Evolutionary conservation across 352 stramenopile genomes (phyloP).

Genomic region (Phytopythium chamaehyphon): DNA sequence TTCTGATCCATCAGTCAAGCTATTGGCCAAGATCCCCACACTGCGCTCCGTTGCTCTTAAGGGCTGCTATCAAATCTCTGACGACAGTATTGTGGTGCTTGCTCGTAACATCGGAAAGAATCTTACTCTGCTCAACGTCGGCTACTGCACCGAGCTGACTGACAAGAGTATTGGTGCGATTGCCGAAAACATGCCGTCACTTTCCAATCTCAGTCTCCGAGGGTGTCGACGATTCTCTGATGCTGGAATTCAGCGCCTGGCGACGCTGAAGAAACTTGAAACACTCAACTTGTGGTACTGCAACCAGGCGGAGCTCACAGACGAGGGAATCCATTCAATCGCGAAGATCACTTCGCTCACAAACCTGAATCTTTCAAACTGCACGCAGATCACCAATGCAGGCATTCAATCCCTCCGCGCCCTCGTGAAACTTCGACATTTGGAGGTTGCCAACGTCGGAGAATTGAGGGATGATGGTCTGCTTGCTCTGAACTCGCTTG

Average conservation of each 20-base stretch:
- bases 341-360: conserved; percentile 48
- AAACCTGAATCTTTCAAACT: conserved; percentile 75
- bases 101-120: conserved; percentile 10
- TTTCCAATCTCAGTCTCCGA: conserved; percentile 56
- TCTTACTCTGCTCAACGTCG: conserved; percentile 63
- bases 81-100: conserved; percentile 33
- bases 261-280: conserved; percentile 29
- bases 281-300: conserved; percentile 82
- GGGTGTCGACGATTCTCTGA: conserved; percentile 60
- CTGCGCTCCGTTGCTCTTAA: conserved; percentile 50
- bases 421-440: conserved; percentile 56
- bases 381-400: conserved; percentile 65
- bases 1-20: conserved; percentile 40
- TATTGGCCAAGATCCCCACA: conserved; percentile 28
- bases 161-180: conserved; percentile 53
- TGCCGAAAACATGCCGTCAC: conserved; percentile 22
- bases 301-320: conserved; percentile 70
- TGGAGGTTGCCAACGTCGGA: conserved; percentile 76
- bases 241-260: conserved; percentile 38
- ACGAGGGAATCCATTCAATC: conserved; percentile 49
- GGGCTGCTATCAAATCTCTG: conserved; percentile 66
- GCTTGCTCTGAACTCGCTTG: conserved; percentile 39
- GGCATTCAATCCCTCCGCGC: conserved; percentile 42
- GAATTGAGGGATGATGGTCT: conserved; percentile 66
- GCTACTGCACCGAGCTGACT: conserved; percentile 74